A percentile compares a stretch with the other conserved stretches of the same genome.
phyloP scores from a whole-genome alignment of 176 grass and related monocot genomes.

The Juncus effusus region DNA sequence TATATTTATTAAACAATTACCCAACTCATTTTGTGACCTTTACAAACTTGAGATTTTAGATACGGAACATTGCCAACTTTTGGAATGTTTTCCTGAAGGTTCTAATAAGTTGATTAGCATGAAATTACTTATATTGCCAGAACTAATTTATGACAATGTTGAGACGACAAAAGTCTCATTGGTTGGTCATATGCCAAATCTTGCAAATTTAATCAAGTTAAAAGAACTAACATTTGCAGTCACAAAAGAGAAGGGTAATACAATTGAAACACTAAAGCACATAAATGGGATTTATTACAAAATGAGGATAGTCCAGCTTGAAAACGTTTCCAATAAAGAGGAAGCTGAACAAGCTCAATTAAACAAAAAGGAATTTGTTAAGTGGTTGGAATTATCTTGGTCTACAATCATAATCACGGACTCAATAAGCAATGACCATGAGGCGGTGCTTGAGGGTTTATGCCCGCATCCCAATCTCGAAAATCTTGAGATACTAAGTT shows the following conservation, averaged over 20 bases:
- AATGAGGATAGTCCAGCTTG: neutral
- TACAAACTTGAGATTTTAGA: too few species aligned
- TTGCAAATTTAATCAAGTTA: too few species aligned
- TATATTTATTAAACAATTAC: too few species aligned
- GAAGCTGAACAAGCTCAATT: conserved; percentile 10
- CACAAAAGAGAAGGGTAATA: neutral
- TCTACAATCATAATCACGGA: too few species aligned
- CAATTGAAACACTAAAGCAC: conserved; percentile 3
- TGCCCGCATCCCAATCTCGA: conserved; percentile 21
- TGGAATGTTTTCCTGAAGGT: conserved; percentile 11
- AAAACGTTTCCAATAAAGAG: conserved; percentile 1
- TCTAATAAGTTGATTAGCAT: too few species aligned
- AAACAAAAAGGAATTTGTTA: conserved; percentile 1
- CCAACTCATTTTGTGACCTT: too few species aligned
- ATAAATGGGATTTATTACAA: neutral
- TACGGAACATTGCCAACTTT: conserved; percentile 9
- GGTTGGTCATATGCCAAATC: neutral
- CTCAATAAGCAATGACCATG: neutral
- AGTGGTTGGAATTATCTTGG: neutral
- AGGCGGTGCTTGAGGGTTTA: too few species aligned
- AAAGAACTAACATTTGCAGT: neutral
- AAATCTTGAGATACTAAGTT: neutral
- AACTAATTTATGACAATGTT: too few species aligned
- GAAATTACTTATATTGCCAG: too few species aligned
- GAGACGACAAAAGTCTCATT: conserved; percentile 10